Base-by-base conservation (phyloP, 306 rosid genomes). In the Rubus idaeus region DNA sequence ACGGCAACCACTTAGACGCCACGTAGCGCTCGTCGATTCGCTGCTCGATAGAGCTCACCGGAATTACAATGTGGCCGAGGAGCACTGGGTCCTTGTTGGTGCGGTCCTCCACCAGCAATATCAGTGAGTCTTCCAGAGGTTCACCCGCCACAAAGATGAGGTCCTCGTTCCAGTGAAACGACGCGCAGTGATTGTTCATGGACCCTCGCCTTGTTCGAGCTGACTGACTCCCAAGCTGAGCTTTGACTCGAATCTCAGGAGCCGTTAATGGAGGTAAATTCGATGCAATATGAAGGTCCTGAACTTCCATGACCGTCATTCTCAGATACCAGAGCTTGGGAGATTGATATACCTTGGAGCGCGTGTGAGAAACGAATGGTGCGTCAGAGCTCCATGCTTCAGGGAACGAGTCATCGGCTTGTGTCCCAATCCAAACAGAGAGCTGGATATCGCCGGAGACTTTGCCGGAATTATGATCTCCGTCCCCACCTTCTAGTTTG, bases 231-330 rank as follows among this genome's bases (percentile, higher is more conserved):
- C 97, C 93, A 45, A 95, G 30, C 66, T 90, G 90, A 2, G 87
- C 92, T 49, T 89, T 88, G 76, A 92, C 79, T 23, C 97, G 83
- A 17, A 95, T 86, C 35, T 92, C 97, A 3, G 97, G 97, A 1
- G 97, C 85, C n/a, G 97, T 89, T 57, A 95, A 78, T 21, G 97
- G 99, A 2, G 97, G 99, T 1, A 95, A 67, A 81, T 95, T 95
- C 40, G 96, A 78, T 55, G 93, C 82, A 13, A 95, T 80, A 68
- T 78, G 84, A 61, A 87, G 87, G 52, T 87, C 91, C 75, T 87
- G 89, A 39, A 79, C 91, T 49, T 87, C 91, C 61, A 87, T 85
- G 9, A 87, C 71, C 47, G 91, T 85, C 37, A 76, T 77, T 76
- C 91, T 72, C 18, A 87, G 77, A 47, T 87, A 87, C 91, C 89